Evolutionary conservation across 495 filamentous ascomycete species (phyloP), one percentile per base, ranked within the genome.

Genomic region (Penicillium verhagenii): DNA sequence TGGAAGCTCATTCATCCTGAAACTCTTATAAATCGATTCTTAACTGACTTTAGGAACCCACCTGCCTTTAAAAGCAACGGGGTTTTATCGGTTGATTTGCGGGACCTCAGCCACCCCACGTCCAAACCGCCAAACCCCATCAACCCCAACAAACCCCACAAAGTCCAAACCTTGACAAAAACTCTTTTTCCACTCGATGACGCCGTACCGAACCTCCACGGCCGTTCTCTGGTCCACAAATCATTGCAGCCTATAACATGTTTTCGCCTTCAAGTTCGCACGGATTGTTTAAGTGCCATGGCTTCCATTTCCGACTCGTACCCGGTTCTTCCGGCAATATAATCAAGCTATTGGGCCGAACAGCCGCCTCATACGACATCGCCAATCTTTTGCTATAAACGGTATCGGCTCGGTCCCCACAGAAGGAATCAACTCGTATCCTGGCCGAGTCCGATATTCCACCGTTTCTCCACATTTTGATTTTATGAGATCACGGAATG

Each of bases 381-480:
- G 38, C 38, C 16, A 20, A 25, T 24, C 42, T 25, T 25, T 21
- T 25, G 25, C 14, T 19, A 6, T 8, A 21, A 35, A 25, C 46
- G 40, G 46, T 28, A 20, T 33, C 46, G n/a, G 25, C 45, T 47
- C 6, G 45, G 25, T 29, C 43, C 19, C 43, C 25, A 46, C 43
- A 18, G 21, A 9, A 14, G 18, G 19, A 23, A 7, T 5, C 19
- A 21, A 33, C 11, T 24, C 18, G 16, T 48, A 31, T 47, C 23
- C 6, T 48, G 46, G 25, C 29, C 46, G 42, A 45, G 42, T 16
- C 29, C 21, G 16, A n/a, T 28, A 28, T 56, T 53, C 38, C 57
- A 47, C 26, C 31, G 19, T 26, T 64, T 53, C 64, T 58, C 64
- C 61, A 61, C 61, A 59, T 39, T 19, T 53, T n/a, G 33, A n/a